Base-by-base conservation (phyloP, 768 basidiomycete species). In the Termitomyces sp. region DNA sequence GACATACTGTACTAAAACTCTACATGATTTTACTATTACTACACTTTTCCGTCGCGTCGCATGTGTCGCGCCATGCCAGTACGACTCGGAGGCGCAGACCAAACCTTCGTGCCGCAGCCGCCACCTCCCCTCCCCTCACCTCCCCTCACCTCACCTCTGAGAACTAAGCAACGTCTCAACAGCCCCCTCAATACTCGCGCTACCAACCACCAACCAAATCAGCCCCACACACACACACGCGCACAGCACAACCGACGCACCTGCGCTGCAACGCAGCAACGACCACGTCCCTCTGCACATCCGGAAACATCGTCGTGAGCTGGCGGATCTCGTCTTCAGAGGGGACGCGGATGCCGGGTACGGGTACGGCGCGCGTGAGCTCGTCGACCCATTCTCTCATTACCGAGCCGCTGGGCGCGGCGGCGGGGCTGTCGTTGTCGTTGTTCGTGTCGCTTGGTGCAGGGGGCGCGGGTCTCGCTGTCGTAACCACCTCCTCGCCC, bases 321-420 rank as follows among this genome's bases (percentile, higher is more conserved):
- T 90, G 85, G 8, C 77, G 70, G 55, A 95, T 89, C 72, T 96
- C 94, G 30, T 82, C 76, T 38, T 93, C 89, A 28, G 80, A 80
- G 1, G 92, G 89, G 12, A 86, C 85, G 44, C 90, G 79, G 55
- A 91, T 79, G 23, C 85, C 84, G 33, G 82, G 70, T 23, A 23
- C 23, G 23, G 23, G 23, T 23, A 23, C 23, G 50, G 75, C 78
- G 5, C 91, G 89, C 2, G 89, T 90, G 64, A 93, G 71, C 63
- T 90, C 89, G 59, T 90, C 79, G 30, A 92, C 87, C 89, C 89
- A 91, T 68, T 89, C 87, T 53, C 86, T 80, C 69, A 92, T 77
- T 26, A 90, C 86, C 14, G 84, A 85, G 46, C 6, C 30, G 30
- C 30, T 23, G 23, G 23, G 23, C 23, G 23, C 23, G n/a, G n/a